Evolutionary conservation across 2,329 filamentous ascomycete species (phyloP).

Genomic region (Aspergillus latus): DNA sequence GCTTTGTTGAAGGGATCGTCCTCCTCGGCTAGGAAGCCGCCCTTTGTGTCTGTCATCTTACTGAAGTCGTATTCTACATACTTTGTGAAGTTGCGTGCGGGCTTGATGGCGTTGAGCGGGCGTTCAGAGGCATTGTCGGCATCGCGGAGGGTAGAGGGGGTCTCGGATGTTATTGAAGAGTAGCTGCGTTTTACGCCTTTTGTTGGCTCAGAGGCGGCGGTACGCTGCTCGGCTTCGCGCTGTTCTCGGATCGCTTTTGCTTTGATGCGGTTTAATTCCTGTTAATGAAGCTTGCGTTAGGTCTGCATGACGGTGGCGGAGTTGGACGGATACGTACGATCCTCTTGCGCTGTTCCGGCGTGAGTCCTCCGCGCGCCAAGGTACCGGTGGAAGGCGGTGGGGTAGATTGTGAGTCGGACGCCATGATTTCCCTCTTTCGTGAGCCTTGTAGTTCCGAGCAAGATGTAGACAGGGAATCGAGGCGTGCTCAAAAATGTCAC

Average conservation of each 20-base stretch:
- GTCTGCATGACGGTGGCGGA: background rate
- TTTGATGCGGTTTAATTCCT: conserved; percentile 85
- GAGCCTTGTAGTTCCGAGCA: background rate
- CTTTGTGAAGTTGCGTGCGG: conserved; percentile 84
- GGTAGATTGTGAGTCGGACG: background rate
- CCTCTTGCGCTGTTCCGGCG: conserved; percentile 45
- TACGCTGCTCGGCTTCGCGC: conserved; percentile 62
- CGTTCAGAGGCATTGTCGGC: conserved; percentile 36
- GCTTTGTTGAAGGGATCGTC: conserved; percentile 90
- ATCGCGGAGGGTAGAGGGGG: conserved; percentile 66
- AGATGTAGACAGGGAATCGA: background rate
- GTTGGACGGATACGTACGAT: conserved; percentile 45
- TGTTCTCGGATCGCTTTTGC: conserved; percentile 83
- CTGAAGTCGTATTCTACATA: conserved; percentile 98
- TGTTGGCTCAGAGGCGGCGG: conserved; percentile 38
- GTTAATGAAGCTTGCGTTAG: conserved; percentile 11
- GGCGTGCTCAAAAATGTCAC: background rate
- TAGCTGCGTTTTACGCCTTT: conserved; percentile 70
- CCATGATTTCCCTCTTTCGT: background rate
- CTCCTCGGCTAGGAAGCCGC: conserved; percentile 84
- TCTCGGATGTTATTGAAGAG: conserved; percentile 58
- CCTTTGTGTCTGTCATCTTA: conserved; percentile 97
- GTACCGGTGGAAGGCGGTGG: background rate
- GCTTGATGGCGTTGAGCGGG: conserved; percentile 59
- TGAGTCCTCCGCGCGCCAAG: background rate